Conservation (phyloP, 2,329 filamentous ascomycete species). For the Clarireedia monteithiana region DNA sequence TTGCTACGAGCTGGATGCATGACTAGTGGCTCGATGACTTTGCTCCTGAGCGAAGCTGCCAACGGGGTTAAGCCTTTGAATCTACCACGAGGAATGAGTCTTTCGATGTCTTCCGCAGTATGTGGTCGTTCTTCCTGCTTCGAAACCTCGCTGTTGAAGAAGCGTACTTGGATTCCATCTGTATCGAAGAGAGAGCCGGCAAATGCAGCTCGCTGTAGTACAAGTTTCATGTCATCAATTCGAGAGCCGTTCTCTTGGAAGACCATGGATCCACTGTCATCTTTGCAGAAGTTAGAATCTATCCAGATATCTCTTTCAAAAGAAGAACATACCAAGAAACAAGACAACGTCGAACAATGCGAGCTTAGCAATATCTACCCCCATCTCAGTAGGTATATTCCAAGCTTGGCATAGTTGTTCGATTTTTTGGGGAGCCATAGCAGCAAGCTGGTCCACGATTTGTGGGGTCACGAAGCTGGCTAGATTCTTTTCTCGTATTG, state of each 20-base stretch:
- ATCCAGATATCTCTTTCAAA: not conserved
- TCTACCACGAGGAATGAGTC: too few relatives aligned
- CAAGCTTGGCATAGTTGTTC: slow-evolving; percentile 23
- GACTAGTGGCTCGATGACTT: too few relatives aligned
- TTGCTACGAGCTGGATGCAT: too few relatives aligned
- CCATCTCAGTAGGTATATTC: slow-evolving; percentile 27
- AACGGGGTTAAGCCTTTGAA: too few relatives aligned
- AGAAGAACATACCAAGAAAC: slow-evolving; percentile 21
- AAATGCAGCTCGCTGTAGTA: slow-evolving; percentile 54
- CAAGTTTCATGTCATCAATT: slow-evolving; percentile 58
- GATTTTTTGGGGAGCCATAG: slow-evolving; percentile 14
- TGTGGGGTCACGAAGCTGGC: slow-evolving; percentile 9
- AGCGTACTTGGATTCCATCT: slow-evolving; percentile 59
- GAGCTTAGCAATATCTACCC: slow-evolving; percentile 29
- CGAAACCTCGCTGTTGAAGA: slow-evolving; percentile 52
- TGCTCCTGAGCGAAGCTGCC: too few relatives aligned
- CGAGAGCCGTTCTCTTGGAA: slow-evolving; percentile 61
- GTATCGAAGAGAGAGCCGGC: slow-evolving; percentile 62
- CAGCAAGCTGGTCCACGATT: slow-evolving; percentile 10
- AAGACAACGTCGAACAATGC: slow-evolving; percentile 28
- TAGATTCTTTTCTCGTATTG: slow-evolving; percentile 13
- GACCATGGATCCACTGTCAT: slow-evolving; percentile 63
- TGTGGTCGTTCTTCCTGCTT: too few relatives aligned
- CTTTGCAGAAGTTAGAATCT: slow-evolving; percentile 26
- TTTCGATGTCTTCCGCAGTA: too few relatives aligned